Conservation (phyloP, 768 basidiomycete species). For the Serendipita sp. region DNA sequence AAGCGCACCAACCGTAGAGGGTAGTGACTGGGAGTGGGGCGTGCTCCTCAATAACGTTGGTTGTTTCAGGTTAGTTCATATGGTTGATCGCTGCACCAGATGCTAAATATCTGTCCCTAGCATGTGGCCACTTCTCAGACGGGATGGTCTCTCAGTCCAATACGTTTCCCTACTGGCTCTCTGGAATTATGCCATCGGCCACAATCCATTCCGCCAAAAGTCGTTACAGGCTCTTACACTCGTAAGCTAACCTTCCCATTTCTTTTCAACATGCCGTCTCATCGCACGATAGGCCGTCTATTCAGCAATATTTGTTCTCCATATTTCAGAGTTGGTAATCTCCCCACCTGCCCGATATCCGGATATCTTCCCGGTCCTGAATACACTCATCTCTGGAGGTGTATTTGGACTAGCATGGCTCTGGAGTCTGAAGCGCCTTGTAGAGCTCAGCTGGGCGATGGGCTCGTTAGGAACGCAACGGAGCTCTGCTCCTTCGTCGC, state of each 20-base stretch:
- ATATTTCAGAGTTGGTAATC: conserved; percentile 44
- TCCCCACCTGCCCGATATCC: conserved; percentile 61
- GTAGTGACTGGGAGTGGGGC: conserved; percentile 51
- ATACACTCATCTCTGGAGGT: conserved; percentile 62
- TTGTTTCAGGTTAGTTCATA: conserved; percentile 55
- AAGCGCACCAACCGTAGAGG: conserved; percentile 23
- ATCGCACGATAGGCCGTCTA: conserved; percentile 33
- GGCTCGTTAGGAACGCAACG: conserved; percentile 15
- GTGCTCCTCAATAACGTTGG: conserved; percentile 67
- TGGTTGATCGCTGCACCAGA: too few species aligned
- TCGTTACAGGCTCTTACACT: conserved; percentile 23
- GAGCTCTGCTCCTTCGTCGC: not conserved
- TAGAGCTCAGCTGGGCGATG: conserved; percentile 69
- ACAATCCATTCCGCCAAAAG: conserved; percentile 44
- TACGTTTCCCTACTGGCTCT: conserved; percentile 49
- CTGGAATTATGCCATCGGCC: conserved; percentile 75
- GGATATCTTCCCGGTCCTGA: conserved; percentile 71
- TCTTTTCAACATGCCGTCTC: not conserved
- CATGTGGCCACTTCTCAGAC: conserved; percentile 81
- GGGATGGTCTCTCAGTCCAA: conserved; percentile 60
- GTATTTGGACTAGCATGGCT: conserved; percentile 74
- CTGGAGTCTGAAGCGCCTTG: conserved; percentile 70
- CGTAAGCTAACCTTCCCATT: conserved; percentile 9
- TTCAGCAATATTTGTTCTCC: conserved; percentile 33
- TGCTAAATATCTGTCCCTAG: conserved; percentile 24